A percentile compares a stretch with the other conserved stretches of the same genome.
These are phyloP conservation scores for Helichrysum umbraculigerum DNA, from an alignment of 129 eudicot species.

Conservation along the genomic window DNA sequence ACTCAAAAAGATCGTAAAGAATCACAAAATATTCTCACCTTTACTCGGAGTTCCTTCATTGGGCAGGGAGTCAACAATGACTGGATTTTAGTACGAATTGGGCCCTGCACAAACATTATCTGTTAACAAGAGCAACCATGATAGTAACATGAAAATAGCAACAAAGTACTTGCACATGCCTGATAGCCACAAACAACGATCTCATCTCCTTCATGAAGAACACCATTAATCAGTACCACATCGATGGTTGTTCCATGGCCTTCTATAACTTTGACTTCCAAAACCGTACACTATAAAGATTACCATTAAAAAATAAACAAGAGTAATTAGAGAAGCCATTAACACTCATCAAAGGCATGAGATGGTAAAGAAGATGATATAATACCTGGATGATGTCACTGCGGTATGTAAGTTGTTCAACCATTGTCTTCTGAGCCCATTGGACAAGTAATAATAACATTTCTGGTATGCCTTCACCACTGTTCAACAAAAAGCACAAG, in stretches of 20 bases:
- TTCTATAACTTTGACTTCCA: conserved; percentile 91
- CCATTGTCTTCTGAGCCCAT: conserved; percentile 96
- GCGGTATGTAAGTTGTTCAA: conserved; percentile 59
- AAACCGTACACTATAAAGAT: conserved; percentile 71
- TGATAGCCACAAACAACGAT: too few species aligned
- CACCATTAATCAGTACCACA: conserved; percentile 83
- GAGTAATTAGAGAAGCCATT: background rate
- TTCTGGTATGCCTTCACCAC: conserved; percentile 96
- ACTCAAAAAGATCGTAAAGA: too few species aligned
- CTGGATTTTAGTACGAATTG: too few species aligned
- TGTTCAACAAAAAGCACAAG: conserved; percentile 33
- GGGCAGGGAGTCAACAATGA: too few species aligned
- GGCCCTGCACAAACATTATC: too few species aligned
- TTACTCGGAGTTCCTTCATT: too few species aligned
- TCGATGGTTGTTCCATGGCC: conserved; percentile 96
- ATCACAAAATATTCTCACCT: too few species aligned
- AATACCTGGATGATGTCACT: conserved; percentile 58
- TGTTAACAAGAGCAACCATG: too few species aligned
- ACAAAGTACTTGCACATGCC: too few species aligned
- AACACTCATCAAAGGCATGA: background rate
- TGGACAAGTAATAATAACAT: conserved; percentile 64
- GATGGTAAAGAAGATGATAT: conserved; percentile 18
- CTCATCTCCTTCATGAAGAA: too few species aligned
- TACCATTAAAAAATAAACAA: conserved; percentile 2
- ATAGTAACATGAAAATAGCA: too few species aligned